phyloP scores from a whole-genome alignment of 2,329 filamentous ascomycete species.

The Fusarium tricinctum region DNA sequence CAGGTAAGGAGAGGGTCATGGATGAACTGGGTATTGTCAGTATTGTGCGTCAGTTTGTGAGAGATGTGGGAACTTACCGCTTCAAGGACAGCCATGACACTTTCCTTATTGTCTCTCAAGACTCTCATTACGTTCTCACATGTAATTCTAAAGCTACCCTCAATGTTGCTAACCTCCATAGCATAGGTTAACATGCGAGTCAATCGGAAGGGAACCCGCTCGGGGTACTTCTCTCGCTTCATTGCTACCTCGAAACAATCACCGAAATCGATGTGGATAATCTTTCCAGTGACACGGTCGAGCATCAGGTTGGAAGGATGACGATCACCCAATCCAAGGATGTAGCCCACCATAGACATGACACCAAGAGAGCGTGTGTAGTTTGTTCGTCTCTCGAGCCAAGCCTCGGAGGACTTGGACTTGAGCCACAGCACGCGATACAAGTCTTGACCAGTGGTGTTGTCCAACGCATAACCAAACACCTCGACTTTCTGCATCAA shows the following conservation, averaged over 20 bases:
- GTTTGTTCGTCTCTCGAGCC: conserved; percentile 97
- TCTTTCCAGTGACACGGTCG: conserved; percentile 94
- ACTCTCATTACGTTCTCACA: conserved; percentile 99
- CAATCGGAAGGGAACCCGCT: conserved; percentile 96
- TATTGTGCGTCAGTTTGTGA: background rate
- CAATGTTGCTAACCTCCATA: conserved; percentile 99
- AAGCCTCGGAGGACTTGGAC: conserved; percentile 97
- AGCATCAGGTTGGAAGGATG: conserved; percentile 99
- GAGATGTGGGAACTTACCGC: conserved; percentile 74
- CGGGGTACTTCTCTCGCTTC: conserved; percentile 99
- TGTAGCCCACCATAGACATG: conserved; percentile 99
- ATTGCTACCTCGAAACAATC: conserved; percentile 99
- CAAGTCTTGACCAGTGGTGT: conserved; percentile 97
- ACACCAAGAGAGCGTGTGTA: conserved; percentile 97
- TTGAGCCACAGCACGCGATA: conserved; percentile 99
- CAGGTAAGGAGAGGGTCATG: conserved; percentile 99
- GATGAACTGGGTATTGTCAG: conserved; percentile 77
- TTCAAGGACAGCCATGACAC: conserved; percentile 97
- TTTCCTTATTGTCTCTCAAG: conserved; percentile 96
- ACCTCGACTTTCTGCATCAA: conserved; percentile 99
- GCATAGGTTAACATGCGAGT: conserved; percentile 99
- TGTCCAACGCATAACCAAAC: conserved; percentile 98
- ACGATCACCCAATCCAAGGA: conserved; percentile 93
- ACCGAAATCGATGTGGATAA: conserved; percentile 98
- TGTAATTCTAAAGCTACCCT: conserved; percentile 97